Conservation (phyloP, 139 green algal genomes). For the Deuterostichococcus epilithicus region DNA sequence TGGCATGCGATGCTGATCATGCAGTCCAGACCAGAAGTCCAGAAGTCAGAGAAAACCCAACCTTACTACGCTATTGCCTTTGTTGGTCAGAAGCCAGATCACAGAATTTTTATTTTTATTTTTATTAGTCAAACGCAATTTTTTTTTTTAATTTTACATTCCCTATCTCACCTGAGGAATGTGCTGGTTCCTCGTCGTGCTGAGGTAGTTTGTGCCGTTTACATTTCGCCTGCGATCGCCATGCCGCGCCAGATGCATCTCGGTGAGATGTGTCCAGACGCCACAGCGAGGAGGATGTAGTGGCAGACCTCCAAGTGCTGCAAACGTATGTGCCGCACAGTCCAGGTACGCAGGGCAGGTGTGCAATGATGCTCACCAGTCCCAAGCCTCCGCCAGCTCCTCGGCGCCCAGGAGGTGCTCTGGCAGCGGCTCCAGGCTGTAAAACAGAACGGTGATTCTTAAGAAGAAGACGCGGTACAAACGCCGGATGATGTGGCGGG, state of each 20-base stretch:
- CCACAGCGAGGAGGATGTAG: background rate
- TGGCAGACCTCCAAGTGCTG: no score
- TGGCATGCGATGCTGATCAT: no score
- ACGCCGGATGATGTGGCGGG: background rate
- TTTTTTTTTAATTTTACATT: no score
- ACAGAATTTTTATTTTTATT: no score
- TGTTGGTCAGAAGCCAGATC: no score
- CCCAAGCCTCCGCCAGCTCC: constrained; percentile 37
- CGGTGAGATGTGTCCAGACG: background rate
- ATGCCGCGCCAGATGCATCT: constrained; percentile 7
- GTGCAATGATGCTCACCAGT: constrained; percentile 36
- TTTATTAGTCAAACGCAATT: no score
- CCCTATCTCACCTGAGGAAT: constrained; percentile 33
- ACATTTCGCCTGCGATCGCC: constrained; percentile 49
- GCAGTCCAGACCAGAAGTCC: no score
- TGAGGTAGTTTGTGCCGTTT: constrained; percentile 62
- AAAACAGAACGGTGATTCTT: no score
- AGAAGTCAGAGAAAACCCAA: no score
- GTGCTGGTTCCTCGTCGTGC: constrained; percentile 72
- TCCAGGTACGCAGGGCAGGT: background rate
- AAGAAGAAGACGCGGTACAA: background rate
- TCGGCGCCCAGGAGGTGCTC: constrained; percentile 16
- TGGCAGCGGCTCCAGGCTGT: constrained; percentile 17
- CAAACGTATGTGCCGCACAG: background rate
- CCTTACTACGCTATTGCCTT: no score